Evolutionary conservation across 257 asterid genomes (phyloP).

Genomic region (Solanum arcanum): DNA sequence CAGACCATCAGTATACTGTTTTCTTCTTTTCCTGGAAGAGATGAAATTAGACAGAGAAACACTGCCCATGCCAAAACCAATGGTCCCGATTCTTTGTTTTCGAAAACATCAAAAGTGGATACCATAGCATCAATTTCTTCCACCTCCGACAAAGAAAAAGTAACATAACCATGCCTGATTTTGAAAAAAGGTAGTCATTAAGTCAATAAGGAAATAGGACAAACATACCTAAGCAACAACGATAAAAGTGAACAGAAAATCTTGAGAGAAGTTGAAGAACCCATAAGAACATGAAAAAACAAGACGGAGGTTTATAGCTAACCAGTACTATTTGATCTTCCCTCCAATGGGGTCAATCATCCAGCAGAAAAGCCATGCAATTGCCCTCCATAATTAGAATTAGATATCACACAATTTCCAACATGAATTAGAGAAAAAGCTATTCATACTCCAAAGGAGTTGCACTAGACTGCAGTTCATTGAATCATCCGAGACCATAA

Average conservation of each 20-base stretch:
- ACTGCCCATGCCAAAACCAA: slow-evolving; percentile 92
- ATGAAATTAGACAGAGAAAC: slow-evolving; percentile 74
- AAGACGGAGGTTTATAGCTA: background rate
- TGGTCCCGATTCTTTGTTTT: slow-evolving; percentile 77
- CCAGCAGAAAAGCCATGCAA: background rate
- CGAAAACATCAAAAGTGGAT: slow-evolving; percentile 43
- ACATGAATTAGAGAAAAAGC: background rate
- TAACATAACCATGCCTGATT: slow-evolving; percentile 66
- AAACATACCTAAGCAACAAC: background rate
- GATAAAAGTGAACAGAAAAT: background rate
- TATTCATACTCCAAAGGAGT: background rate
- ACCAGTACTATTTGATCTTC: background rate
- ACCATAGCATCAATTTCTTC: slow-evolving; percentile 59
- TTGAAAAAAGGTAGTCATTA: background rate
- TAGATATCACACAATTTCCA: background rate
- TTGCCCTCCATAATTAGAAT: background rate
- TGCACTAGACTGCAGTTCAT: background rate
- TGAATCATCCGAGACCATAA: background rate
- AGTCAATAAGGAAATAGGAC: background rate
- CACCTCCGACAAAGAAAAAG: slow-evolving; percentile 68
- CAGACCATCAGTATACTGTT: slow-evolving; percentile 52
- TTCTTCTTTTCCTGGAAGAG: slow-evolving; percentile 76
- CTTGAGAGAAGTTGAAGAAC: background rate
- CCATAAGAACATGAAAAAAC: background rate
- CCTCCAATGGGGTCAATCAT: background rate